Percentiles rank a stretch among this genome's conserved stretches.
These are phyloP conservation scores for Aureobasidium sp. DNA, from an alignment of 2,329 filamentous ascomycete genomes.

Conservation along the genomic window DNA sequence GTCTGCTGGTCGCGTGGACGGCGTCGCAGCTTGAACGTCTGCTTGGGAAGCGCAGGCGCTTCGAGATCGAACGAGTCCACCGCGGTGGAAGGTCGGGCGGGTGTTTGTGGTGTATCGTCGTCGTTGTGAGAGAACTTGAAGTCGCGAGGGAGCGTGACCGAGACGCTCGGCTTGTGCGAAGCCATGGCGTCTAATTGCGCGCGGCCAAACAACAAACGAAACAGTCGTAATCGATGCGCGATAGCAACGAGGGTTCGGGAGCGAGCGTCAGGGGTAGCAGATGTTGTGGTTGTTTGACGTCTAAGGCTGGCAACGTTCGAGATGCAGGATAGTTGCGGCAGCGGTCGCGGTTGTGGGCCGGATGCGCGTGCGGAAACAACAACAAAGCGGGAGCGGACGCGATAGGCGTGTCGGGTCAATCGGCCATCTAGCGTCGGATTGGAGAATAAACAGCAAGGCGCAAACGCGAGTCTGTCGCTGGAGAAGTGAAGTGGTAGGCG, in stretches of 20 bases:
- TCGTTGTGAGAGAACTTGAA: conserved; percentile 45
- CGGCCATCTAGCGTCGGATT: conserved; percentile 1
- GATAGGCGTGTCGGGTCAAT: background rate
- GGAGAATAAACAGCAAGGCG: background rate
- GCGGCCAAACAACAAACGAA: conserved; percentile 6
- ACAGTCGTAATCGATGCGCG: background rate
- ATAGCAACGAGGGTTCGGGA: background rate
- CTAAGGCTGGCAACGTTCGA: conserved; percentile 2
- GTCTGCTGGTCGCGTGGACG: conserved; percentile 31
- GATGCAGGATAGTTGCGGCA: conserved; percentile 7
- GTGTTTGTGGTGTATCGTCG: conserved; percentile 38
- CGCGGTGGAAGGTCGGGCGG: conserved; percentile 24
- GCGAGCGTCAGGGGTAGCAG: conserved; percentile 6
- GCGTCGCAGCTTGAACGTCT: conserved; percentile 43
- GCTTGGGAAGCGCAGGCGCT: conserved; percentile 39
- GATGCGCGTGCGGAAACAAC: conserved; percentile 7
- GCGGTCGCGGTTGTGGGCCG: conserved; percentile 5
- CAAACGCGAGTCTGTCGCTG: background rate
- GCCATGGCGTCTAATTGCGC: conserved; percentile 13
- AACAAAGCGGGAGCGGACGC: conserved; percentile 13
- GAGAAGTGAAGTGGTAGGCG: background rate
- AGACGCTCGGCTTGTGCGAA: conserved; percentile 20
- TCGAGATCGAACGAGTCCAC: conserved; percentile 23
- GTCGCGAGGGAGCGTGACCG: conserved; percentile 44
- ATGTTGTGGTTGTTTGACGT: conserved; percentile 2